Base-by-base conservation (phyloP, 2,329 filamentous ascomycete genomes). In the Chaetomium strumarium region DNA sequence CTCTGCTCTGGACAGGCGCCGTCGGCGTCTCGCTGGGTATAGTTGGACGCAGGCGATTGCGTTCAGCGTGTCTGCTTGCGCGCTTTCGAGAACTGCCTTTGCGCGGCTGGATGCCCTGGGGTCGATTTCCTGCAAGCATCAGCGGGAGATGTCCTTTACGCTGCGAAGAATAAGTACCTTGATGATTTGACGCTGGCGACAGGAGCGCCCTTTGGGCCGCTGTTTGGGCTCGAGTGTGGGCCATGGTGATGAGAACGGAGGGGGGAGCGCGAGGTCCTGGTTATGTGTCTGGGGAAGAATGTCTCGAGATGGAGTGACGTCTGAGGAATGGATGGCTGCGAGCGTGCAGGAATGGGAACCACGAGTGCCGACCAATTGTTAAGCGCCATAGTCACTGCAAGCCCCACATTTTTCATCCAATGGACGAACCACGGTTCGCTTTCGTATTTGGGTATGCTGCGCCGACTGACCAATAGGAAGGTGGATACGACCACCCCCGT, bases 141-240 rank as follows among this genome's bases (percentile, higher is more conserved):
- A 57, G 55, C 44, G 41, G 29, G 48, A 41, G 46, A 41, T 49
- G 43, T 55, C 53, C 24, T 57, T 54, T 55, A 44, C 54, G 56
- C 46, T 53, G 46, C 52, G 39, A 55, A 55, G 46, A 53, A 55
- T 46, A 57, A 46, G 48, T 55, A 59, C 57, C 55, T 59, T 54
- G 52, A 52, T 53, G 4, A 46, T 53, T 52, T 58, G 46, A 52
- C 44, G 53, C 51, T 49, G 51, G 51, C 31, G 51, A 58, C 53
- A 34, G 44, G 36, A 51, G 57, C 51, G 46, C 46, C 49, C 24
- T 51, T n/a, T 49, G 53, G 50, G 53, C 45, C 30, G 47, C 54
- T 55, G 39, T 47, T 53, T 58, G 52, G 39, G 57, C 53, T 58
- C 52, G 52, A 57, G 52, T 57, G 34, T 30, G 45, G 50, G 55